Evolutionary conservation across 495 filamentous ascomycete species (phyloP), one percentile per base, ranked within the genome.

Genomic region (Articulospora tetracladia): DNA sequence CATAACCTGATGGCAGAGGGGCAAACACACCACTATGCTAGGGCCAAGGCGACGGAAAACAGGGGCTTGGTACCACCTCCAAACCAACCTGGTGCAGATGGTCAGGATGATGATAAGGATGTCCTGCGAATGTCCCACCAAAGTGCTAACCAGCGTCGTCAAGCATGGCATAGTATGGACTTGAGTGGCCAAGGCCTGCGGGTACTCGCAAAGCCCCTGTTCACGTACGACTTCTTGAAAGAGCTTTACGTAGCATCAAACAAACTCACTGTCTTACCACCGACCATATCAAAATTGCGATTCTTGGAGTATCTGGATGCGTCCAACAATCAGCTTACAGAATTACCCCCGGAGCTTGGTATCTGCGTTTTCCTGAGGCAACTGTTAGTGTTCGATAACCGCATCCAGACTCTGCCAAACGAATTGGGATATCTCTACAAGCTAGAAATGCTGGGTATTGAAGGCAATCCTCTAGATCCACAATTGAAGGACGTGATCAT

Each of bases 161-260:
- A 97, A 69, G 86, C 91, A 65, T 98, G 94, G 94, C 78, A 87
- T 66, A 89, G 90, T 46, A 74, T 99, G 46, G 94, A 99, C 77
- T 85, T 97, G 67, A 92, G 92, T 67, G 94, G 92, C 0, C 95
- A 97, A 75, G 93, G 92, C 28, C 74, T 99, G 28, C 88, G 91
- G 64, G 87, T 88, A 39, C 78, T 98, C 19, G 82, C 92, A 1
- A 71, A 82, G 8, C 80, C 87, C 20, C 76, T 99, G 47, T 99
- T 99, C 73, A 72, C 74, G 57, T 98, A 97, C 73, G 78, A 73
- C 19, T 97, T 98, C 70, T 78, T 98, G 54, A 87, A 88, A 59
- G 92, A 92, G 68, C 79, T 99, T 23, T 96, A 94, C 70, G 84
- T 98, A 32, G 91, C 90, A 64, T 88, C 90, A 65, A 98, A 99